These are phyloP conservation scores for Alnus glutinosa DNA, from an alignment of 306 rosid species.

Conservation along the genomic window DNA sequence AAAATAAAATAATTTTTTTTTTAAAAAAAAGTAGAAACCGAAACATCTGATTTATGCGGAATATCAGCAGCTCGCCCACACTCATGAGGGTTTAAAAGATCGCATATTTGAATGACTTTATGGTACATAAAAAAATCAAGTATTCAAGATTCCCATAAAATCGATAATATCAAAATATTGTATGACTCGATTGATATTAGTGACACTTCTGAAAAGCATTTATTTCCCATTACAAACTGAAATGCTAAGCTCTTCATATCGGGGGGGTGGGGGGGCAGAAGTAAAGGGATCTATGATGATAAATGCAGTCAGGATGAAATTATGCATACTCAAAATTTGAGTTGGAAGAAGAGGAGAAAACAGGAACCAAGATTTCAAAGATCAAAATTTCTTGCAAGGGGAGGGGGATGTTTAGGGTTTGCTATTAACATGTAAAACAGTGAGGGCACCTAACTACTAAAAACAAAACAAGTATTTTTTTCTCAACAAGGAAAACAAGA, in stretches of 20 bases:
- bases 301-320: neutral
- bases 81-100: neutral
- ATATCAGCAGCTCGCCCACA: neutral
- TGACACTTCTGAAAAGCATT: neutral
- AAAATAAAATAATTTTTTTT: too few species aligned
- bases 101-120: neutral
- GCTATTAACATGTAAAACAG: neutral
- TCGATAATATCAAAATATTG: neutral
- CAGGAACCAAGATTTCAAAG: slow-evolving; percentile 20
- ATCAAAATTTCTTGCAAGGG: neutral
- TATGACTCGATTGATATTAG: neutral
- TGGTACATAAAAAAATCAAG: neutral
- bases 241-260: neutral
- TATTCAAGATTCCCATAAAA: neutral
- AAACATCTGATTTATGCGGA: neutral
- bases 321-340: neutral
- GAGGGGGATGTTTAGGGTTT: neutral
- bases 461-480: neutral
- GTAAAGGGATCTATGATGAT: neutral
- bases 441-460: neutral
- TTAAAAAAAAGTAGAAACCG: neutral
- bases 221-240: neutral
- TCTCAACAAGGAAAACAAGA: slow-evolving; percentile 18
- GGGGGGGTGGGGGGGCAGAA: too few species aligned
- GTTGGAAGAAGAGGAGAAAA: slow-evolving; percentile 3